These are phyloP conservation scores for Apiospora rasikravindrae DNA, from an alignment of 2,329 filamentous ascomycete species.

Conservation along the genomic window DNA sequence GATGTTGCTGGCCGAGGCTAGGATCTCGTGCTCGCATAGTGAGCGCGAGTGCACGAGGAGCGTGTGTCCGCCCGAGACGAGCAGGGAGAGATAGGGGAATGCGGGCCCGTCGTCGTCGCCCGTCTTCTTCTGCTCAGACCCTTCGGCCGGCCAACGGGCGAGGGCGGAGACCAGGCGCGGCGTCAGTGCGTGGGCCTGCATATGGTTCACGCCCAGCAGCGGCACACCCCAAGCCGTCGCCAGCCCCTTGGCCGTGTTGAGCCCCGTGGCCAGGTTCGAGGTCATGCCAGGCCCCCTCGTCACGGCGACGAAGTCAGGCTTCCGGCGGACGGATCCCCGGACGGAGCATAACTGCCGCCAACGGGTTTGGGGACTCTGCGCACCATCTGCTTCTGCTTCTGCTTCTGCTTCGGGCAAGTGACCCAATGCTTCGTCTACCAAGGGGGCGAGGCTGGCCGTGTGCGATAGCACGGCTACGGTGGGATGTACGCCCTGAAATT, in stretches of 20 bases:
- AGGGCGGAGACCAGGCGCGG: slow-evolving; percentile 76
- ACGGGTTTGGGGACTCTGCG: slow-evolving; percentile 25
- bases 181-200: slow-evolving; percentile 95
- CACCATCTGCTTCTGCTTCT: slow-evolving; percentile 4
- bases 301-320: slow-evolving; percentile 84
- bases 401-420: slow-evolving; percentile 47
- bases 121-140: not conserved
- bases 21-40: slow-evolving; percentile 71
- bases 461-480: slow-evolving; percentile 77
- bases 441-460: slow-evolving; percentile 68
- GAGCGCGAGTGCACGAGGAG: slow-evolving; percentile 77
- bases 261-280: slow-evolving; percentile 75
- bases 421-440: slow-evolving; percentile 69
- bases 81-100: slow-evolving; percentile 87
- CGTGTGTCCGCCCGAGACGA: slow-evolving; percentile 92
- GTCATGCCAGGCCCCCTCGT: slow-evolving; percentile 92
- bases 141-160: slow-evolving; percentile 19
- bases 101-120: slow-evolving; percentile 37
- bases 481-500: slow-evolving; percentile 81
- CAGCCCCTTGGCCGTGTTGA: slow-evolving; percentile 87
- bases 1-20: slow-evolving; percentile 77
- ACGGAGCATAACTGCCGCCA: slow-evolving; percentile 31
- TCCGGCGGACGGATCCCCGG: slow-evolving; percentile 41
- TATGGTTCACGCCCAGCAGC: slow-evolving; percentile 88
- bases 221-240: slow-evolving; percentile 83